These are phyloP conservation scores for Thalassiosira mediterranea DNA, from an alignment of 352 stramenopile species.

Conservation along the genomic window DNA sequence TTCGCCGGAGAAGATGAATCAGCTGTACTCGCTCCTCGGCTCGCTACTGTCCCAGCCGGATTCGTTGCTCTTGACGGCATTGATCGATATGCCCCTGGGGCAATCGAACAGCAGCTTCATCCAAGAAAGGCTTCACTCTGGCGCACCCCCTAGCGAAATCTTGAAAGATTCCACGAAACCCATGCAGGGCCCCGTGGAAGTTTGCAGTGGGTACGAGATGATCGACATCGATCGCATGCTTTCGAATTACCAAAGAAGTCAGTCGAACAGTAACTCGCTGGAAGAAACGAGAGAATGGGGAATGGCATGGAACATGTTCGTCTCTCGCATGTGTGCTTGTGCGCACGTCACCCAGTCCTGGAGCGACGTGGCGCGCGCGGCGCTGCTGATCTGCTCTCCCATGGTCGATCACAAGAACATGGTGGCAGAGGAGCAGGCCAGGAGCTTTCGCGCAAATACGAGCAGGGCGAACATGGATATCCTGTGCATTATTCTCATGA, in stretches of 20 bases:
- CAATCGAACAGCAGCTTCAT: slow-evolving; percentile 37
- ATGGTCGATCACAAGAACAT: too few relatives aligned
- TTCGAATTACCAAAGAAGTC: slow-evolving; percentile 21
- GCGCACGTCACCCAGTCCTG: slow-evolving; percentile 61
- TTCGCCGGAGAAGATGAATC: slow-evolving; percentile 8
- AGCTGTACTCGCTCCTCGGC: slow-evolving; percentile 21
- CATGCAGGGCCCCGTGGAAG: slow-evolving; percentile 50
- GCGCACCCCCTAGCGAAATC: slow-evolving; percentile 35
- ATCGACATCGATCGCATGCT: slow-evolving; percentile 47
- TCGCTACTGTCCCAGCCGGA: slow-evolving; percentile 43
- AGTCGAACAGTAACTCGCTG: slow-evolving; percentile 1
- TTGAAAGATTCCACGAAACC: slow-evolving; percentile 28
- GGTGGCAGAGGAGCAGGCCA: not conserved
- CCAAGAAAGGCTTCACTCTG: slow-evolving; percentile 22
- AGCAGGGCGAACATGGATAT: slow-evolving; percentile 35
- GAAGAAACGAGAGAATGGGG: slow-evolving; percentile 54
- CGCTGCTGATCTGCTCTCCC: slow-evolving; percentile 35
- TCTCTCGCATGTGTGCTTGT: slow-evolving; percentile 43
- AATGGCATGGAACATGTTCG: slow-evolving; percentile 62
- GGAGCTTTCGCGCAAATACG: slow-evolving; percentile 7
- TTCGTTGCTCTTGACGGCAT: slow-evolving; percentile 37
- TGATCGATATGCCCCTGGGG: slow-evolving; percentile 45
- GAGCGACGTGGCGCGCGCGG: slow-evolving; percentile 34
- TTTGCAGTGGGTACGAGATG: slow-evolving; percentile 63
- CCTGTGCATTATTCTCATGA: slow-evolving; percentile 50